A percentile compares a stretch with the other conserved stretches of the same genome.
These are phyloP conservation scores for Globisporangium recalcitrans DNA, from an alignment of 352 stramenopile genomes.

Conservation along the genomic window DNA sequence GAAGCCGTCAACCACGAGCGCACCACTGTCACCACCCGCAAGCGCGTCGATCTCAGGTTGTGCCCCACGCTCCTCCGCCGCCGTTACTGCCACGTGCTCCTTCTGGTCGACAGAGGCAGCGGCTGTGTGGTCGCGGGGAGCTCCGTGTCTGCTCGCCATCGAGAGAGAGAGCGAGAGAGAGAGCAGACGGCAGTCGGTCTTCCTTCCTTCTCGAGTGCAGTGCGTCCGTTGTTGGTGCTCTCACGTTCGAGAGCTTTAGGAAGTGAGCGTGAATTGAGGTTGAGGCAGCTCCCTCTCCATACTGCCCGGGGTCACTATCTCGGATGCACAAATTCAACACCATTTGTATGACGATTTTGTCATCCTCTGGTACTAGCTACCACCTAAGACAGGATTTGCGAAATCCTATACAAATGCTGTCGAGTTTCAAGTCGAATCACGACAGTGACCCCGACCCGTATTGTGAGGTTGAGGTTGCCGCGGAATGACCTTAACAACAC, in stretches of 20 bases:
- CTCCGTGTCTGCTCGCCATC: background rate
- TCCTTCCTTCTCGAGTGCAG: background rate
- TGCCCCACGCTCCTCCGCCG: background rate
- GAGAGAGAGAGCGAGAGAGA: background rate
- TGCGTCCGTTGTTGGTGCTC: background rate
- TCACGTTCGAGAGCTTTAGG: background rate
- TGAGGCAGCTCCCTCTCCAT: too few relatives aligned
- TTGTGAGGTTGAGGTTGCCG: too few relatives aligned
- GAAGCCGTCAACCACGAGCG: slow-evolving; percentile 9
- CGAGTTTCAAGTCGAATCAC: too few relatives aligned
- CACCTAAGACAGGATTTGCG: too few relatives aligned
- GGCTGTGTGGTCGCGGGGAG: background rate
- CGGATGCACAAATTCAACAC: too few relatives aligned
- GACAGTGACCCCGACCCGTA: too few relatives aligned
- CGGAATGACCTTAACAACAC: too few relatives aligned
- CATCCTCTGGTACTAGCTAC: too few relatives aligned
- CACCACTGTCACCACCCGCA: background rate
- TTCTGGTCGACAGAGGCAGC: background rate
- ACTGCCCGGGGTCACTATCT: too few relatives aligned
- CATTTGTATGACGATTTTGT: too few relatives aligned
- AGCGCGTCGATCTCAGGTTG: background rate
- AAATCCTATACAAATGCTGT: too few relatives aligned
- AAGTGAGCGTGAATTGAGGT: background rate
- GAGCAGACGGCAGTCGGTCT: background rate
- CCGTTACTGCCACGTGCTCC: background rate